Conservation (phyloP, 345 rosid species). For the Clausena lansium region DNA sequence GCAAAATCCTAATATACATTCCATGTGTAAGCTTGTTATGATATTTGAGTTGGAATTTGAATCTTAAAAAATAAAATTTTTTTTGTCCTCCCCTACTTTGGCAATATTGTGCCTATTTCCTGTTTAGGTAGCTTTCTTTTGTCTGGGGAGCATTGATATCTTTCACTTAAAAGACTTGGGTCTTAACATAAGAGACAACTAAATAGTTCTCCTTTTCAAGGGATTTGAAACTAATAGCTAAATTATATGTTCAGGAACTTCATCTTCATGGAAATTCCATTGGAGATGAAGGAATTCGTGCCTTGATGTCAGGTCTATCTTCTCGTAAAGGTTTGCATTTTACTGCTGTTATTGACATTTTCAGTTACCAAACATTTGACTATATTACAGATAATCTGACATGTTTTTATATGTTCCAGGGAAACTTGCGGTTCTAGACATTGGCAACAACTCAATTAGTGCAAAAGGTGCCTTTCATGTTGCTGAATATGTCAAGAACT, state of each 20-base stretch:
- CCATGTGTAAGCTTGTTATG: neutral
- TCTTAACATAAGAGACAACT: neutral
- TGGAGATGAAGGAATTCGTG: constrained; percentile 93
- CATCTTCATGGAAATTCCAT: constrained; percentile 91
- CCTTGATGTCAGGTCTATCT: constrained; percentile 79
- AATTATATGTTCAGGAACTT: constrained; percentile 61
- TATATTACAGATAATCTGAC: constrained; percentile 19
- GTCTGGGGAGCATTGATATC: neutral
- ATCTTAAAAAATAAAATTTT: neutral
- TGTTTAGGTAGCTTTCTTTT: neutral
- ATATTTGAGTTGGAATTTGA: neutral
- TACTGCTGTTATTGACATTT: constrained; percentile 12
- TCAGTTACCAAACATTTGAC: neutral
- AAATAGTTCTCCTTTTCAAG: neutral
- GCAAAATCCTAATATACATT: neutral
- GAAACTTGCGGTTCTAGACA: constrained; percentile 66
- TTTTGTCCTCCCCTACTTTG: neutral
- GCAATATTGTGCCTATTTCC: neutral
- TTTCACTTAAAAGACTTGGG: neutral
- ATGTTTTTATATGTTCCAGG: constrained; percentile 41
- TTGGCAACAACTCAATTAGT: constrained; percentile 87
- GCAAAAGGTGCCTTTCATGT: constrained; percentile 81
- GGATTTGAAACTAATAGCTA: neutral
- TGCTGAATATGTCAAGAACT: constrained; percentile 82
- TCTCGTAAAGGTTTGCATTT: constrained; percentile 66